phyloP scores from a whole-genome alignment of 345 rosid species.

The Acer campestre region DNA sequence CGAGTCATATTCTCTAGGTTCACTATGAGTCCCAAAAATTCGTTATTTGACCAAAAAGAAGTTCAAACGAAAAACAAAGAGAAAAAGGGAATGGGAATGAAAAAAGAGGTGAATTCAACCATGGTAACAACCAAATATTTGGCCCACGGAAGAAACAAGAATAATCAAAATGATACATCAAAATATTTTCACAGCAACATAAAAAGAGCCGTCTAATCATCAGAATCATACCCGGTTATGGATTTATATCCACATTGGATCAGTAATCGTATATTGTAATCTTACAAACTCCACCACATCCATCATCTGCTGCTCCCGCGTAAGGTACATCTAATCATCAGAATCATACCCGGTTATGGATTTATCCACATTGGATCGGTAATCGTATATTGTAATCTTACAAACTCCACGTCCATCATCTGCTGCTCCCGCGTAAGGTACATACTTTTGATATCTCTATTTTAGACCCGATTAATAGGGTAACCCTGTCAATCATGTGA shows the following conservation, averaged over 20 bases:
- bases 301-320: not conserved
- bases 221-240: not conserved
- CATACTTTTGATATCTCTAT: not conserved
- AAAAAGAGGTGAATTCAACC: not conserved
- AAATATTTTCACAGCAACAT: not conserved
- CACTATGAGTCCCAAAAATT: not conserved
- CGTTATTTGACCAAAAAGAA: not conserved
- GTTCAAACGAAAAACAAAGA: not conserved
- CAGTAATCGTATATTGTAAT: not conserved
- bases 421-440: not conserved
- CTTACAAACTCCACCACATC: not conserved
- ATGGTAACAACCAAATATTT: not conserved
- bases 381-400: not conserved
- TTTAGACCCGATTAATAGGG: not conserved
- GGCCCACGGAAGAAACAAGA: not conserved
- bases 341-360: not conserved
- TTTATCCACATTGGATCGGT: not conserved
- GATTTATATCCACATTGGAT: not conserved
- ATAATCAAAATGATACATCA: not conserved
- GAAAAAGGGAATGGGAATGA: not conserved
- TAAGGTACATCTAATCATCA: not conserved
- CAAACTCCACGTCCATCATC: slow-evolving; percentile 1
- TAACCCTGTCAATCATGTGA: not conserved
- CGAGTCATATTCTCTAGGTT: not conserved
- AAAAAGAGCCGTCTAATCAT: not conserved